Evolutionary conservation across 2,329 filamentous ascomycete genomes (phyloP), one percentile per base, ranked within the genome.

Genomic region (Trichophaea hybrida): DNA sequence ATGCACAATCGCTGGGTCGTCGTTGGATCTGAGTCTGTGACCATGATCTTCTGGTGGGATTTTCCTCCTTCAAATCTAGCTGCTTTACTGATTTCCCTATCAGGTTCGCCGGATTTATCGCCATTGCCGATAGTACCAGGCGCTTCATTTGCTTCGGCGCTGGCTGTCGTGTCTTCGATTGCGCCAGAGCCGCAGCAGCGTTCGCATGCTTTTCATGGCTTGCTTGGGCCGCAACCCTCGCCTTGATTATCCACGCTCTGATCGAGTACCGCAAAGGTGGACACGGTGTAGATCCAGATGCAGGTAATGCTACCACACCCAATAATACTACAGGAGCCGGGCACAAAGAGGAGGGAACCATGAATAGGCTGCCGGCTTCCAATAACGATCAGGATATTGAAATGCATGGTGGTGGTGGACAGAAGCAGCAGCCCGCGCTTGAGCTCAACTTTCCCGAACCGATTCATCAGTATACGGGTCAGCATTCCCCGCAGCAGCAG

Each of bases 1-100:
- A 58, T 65, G 35, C 61, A 65, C 35, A 63, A 65, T 34, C 63
- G 63, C 12, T 66, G 64, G 64, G 64, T 57, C 32, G 63, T 66
- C 52, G 57, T 65, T 35, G 64, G 64, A 10, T 56, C 61, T 50
- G 64, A 66, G 48, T 61, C 61, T 17, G 58, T 66, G 35, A 64
- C 64, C 13, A 63, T 66, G 61, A 59, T 66, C 8, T 66, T 66
- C 49, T 66, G 64, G 64, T 65, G 60, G 7, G 59, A 15, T 10
- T 8, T 52, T 35, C 13, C 44, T 3, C 48, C 31, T 50, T 33
- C 31, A 12, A 24, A 5, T 50, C 12, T 12, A 17, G 6, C 31
- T 17, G 31, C 48, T 17, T 17, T 17, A 50, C n/a, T 50, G 12
- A 13, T 17, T 32, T 17, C 10, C 48, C 46, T 2, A 17, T 13